Conservation (phyloP, 768 basidiomycete species). For the Calvatia gigantea region DNA sequence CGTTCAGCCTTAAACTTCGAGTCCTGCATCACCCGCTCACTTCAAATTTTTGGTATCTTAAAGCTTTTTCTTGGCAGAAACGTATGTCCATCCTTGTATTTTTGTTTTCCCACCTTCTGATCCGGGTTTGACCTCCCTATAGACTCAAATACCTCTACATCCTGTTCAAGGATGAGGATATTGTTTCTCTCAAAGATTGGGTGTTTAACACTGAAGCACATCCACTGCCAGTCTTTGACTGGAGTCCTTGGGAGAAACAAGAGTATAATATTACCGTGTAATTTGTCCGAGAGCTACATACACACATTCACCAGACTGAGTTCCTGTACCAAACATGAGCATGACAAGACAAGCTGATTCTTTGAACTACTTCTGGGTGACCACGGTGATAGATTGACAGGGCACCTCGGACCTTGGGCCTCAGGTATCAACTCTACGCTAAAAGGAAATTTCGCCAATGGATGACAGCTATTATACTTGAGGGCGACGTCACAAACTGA, state of each 20-base stretch:
- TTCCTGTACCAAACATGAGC: too few relatives aligned
- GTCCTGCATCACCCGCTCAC: neutral
- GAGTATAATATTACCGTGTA: conserved; percentile 32
- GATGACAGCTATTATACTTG: too few relatives aligned
- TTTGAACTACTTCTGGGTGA: too few relatives aligned
- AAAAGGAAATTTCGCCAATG: too few relatives aligned
- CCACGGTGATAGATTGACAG: too few relatives aligned
- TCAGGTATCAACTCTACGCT: too few relatives aligned
- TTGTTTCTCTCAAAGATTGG: conserved; percentile 48
- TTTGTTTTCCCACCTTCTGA: conserved; percentile 4
- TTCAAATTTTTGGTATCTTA: neutral
- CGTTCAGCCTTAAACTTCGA: conserved; percentile 15
- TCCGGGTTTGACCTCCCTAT: conserved; percentile 39
- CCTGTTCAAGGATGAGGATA: conserved; percentile 55
- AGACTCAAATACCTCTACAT: conserved; percentile 65
- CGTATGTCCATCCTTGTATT: conserved; percentile 13
- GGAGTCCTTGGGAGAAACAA: conserved; percentile 49
- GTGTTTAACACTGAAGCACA: conserved; percentile 73
- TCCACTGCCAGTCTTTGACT: conserved; percentile 63
- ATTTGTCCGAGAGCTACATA: neutral
- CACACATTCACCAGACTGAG: too few relatives aligned
- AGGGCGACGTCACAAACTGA: too few relatives aligned
- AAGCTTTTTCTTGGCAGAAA: conserved; percentile 25
- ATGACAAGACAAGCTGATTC: too few relatives aligned
- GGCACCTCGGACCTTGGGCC: too few relatives aligned